Percentiles rank a stretch among this genome's conserved stretches.
These are phyloP conservation scores for Benincasa hispida DNA, from an alignment of 306 rosid species.

Conservation along the genomic window DNA sequence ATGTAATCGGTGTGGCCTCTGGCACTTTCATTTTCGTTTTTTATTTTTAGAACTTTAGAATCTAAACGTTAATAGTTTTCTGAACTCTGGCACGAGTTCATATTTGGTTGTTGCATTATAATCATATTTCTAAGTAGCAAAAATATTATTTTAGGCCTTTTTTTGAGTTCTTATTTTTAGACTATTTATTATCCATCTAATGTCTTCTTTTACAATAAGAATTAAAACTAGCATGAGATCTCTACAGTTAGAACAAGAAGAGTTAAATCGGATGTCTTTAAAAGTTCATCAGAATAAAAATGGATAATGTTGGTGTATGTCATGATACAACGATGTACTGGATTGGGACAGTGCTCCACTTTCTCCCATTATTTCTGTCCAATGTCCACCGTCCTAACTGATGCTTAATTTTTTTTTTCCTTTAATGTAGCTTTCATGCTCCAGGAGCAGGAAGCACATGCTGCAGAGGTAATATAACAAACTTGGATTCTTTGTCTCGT, in stretches of 20 bases:
- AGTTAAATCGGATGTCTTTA: background rate
- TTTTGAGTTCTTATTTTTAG: background rate
- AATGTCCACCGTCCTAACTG: background rate
- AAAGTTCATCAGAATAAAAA: background rate
- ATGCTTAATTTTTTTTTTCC: background rate
- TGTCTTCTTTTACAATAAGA: background rate
- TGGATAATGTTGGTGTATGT: background rate
- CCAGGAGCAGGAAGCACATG: conserved; percentile 87
- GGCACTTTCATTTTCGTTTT: background rate
- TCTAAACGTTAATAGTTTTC: background rate
- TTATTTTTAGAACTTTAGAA: background rate
- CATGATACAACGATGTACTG: background rate
- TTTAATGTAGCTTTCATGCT: conserved; percentile 55
- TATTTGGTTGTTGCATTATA: background rate
- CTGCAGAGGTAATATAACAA: conserved; percentile 59
- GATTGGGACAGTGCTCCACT: background rate
- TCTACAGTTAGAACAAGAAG: background rate
- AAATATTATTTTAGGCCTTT: background rate
- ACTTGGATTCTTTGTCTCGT: background rate
- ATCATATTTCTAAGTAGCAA: background rate
- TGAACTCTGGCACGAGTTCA: background rate
- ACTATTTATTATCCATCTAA: background rate
- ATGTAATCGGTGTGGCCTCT: background rate
- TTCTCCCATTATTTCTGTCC: background rate
- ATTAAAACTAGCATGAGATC: background rate